Base-by-base conservation (phyloP, 345 rosid genomes). In the Acer yangbiense region DNA sequence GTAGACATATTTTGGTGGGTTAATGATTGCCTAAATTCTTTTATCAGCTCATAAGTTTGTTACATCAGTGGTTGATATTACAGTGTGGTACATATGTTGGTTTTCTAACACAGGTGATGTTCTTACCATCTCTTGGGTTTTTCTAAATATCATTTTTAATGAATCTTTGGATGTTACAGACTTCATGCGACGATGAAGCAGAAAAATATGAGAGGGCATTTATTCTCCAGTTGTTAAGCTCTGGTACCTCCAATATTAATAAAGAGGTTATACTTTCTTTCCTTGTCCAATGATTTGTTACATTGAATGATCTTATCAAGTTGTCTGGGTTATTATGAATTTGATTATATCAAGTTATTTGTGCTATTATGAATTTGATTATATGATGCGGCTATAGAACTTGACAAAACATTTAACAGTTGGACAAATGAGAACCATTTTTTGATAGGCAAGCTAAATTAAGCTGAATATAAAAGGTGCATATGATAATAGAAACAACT, bases 181-280 rank as follows among this genome's bases (percentile, higher is more conserved):
- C 84, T 76, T 94, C 97, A 76, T 91, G 85, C 77, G 86, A 94
- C 80, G 98, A 91, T 20, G 87, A 82, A 71, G 85, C 88, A 66
- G 98, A 90, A 75, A 91, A 88, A 50, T 83, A 77, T 52, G 99
- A 96, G 87, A 88, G 92, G 84, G 95, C 90, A n/a, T 96, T 94
- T 82, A 67, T 94, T 68, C 87, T 94, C 73, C 95, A 90, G 82
- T 86, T 96, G 67, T 87, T 96, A 74, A 87, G 86, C 41, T 89
- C 84, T 83, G 83, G 80, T 72, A 77, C 79, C 76, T 78, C 87
- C 79, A 75, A 77, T 83, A 82, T 69, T 57, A 76, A 76, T 81
- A 87, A 85, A 82, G 97, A 96, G 98, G 99, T 96, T 73, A 78
- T 32, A 12, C 54, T 66, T 43, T 68, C 54, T 62, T 32, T 76